These are phyloP conservation scores for Ceratobasidium sp. DNA, from an alignment of 1,284 basidiomycete species.

Conservation along the genomic window DNA sequence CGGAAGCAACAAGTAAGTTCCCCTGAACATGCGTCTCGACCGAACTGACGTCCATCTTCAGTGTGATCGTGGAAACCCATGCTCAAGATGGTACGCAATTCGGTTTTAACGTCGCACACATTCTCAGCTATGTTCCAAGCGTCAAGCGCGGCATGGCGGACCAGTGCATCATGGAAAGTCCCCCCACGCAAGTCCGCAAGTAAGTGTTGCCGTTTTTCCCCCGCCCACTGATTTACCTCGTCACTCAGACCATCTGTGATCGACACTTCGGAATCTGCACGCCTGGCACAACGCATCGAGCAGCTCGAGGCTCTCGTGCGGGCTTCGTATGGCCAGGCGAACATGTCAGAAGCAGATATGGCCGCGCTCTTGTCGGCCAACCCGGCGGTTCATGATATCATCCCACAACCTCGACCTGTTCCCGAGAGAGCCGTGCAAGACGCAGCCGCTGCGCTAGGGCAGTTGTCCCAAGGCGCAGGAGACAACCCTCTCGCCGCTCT, in stretches of 20 bases:
- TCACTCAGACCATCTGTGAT: slow-evolving; percentile 9
- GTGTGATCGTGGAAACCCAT: slow-evolving; percentile 36
- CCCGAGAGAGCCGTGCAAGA: slow-evolving; percentile 31
- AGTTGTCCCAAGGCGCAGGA: slow-evolving; percentile 23
- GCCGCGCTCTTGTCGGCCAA: slow-evolving; percentile 13
- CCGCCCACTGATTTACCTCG: neutral
- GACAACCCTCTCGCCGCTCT: slow-evolving; percentile 31
- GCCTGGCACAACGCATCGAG: slow-evolving; percentile 26
- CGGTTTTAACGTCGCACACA: neutral
- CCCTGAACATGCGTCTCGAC: neutral
- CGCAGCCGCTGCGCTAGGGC: slow-evolving; percentile 28
- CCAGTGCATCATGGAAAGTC: slow-evolving; percentile 30
- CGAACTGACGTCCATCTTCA: neutral
- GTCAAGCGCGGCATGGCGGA: slow-evolving; percentile 35
- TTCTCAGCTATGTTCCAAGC: neutral
- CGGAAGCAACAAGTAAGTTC: slow-evolving; percentile 32
- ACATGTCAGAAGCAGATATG: slow-evolving; percentile 35
- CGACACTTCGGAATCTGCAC: slow-evolving; percentile 28
- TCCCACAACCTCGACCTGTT: neutral
- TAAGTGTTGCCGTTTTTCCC: neutral
- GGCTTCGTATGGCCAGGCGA: slow-evolving; percentile 27
- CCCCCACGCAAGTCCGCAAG: slow-evolving; percentile 25
- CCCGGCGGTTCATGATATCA: neutral
- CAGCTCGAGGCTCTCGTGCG: slow-evolving; percentile 36
- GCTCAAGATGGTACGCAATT: slow-evolving; percentile 24